Evolutionary conservation across 176 grass and related monocot genomes (phyloP).

Genomic region (Themeda triandra): DNA sequence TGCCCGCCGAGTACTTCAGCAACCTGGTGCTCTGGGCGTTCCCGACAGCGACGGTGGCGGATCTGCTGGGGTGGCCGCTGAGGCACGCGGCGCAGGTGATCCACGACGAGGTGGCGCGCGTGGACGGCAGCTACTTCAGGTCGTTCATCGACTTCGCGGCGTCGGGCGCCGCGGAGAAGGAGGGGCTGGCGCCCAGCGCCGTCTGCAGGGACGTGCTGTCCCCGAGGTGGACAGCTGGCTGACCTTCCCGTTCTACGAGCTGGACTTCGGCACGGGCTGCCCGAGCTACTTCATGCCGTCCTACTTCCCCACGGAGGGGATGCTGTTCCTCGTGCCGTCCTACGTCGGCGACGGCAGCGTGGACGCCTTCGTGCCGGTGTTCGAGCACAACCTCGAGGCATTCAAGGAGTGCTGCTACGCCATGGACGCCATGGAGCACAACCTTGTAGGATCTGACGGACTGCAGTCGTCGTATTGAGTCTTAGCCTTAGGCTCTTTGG

Average conservation of each 20-base stretch:
- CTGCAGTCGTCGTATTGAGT: no score
- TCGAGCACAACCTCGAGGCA: background rate
- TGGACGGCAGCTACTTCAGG: constrained; percentile 69
- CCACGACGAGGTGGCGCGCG: constrained; percentile 43
- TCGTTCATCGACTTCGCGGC: constrained; percentile 70
- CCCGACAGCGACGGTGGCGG: constrained; percentile 26
- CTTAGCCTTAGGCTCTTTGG: no score
- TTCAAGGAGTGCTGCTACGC: background rate
- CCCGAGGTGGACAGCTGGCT: constrained; percentile 83
- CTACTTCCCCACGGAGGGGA: constrained; percentile 64
- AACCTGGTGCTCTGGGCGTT: constrained; percentile 82
- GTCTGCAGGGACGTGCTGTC: constrained; percentile 44
- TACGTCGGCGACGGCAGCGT: constrained; percentile 8
- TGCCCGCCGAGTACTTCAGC: constrained; percentile 48
- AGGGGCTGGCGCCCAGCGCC: constrained; percentile 43
- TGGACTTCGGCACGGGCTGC: background rate
- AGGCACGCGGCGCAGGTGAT: constrained; percentile 54
- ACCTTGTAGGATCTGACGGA: no score
- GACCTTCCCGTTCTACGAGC: background rate
- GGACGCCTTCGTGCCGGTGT: background rate
- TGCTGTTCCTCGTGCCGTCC: constrained; percentile 61
- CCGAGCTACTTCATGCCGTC: constrained; percentile 73
- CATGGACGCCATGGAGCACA: no score
- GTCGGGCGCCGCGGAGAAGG: constrained; percentile 39
- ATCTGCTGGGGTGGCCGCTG: constrained; percentile 38